These are phyloP conservation scores for Trichophyton schoenleinii DNA, from an alignment of 2,329 filamentous ascomycete genomes.

Conservation along the genomic window DNA sequence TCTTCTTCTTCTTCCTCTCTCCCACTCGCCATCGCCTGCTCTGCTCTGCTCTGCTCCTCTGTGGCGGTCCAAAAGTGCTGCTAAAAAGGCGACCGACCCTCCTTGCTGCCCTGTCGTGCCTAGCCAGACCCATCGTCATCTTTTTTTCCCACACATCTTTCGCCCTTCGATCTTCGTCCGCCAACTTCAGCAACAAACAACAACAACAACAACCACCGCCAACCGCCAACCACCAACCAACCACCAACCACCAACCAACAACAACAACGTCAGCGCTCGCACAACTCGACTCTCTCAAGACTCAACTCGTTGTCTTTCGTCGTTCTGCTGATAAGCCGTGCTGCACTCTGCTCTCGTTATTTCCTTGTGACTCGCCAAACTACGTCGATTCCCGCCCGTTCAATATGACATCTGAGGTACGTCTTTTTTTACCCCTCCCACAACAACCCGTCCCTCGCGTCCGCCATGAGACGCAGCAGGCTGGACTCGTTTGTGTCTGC, in stretches of 20 bases:
- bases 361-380: neutral
- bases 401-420: conserved; percentile 53
- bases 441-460: neutral
- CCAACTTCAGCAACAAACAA: neutral
- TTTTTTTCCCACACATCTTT: neutral
- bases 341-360: neutral
- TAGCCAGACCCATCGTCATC: neutral
- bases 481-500: conserved; percentile 24
- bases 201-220: no score
- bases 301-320: neutral
- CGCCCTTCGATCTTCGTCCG: neutral
- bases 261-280: neutral
- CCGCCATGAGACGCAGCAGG: conserved; percentile 4
- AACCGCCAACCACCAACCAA: neutral
- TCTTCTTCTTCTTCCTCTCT: neutral
- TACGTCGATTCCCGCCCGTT: conserved; percentile 10
- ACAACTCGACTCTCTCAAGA: neutral
- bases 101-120: neutral
- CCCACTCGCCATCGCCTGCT: neutral
- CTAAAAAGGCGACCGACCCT: neutral
- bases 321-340: neutral
- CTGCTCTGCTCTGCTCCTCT: neutral
- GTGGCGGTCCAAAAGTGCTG: neutral
- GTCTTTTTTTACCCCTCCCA: conserved; percentile 22
- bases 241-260: neutral